phyloP scores from a whole-genome alignment of 2,329 filamentous ascomycete species.

The Aspergillaceae sp. region DNA sequence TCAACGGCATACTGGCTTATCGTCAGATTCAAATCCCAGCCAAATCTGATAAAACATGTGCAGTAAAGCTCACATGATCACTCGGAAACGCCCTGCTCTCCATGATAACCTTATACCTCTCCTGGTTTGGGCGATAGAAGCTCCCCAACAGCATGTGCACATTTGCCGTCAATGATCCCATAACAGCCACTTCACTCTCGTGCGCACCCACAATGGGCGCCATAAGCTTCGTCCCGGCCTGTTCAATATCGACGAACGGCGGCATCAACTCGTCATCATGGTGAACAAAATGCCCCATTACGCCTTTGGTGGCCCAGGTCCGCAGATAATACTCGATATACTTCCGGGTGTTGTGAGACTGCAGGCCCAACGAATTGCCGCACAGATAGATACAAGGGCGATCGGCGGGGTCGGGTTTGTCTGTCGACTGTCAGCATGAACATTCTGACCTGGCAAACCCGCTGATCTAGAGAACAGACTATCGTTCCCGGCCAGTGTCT shows the following conservation, averaged over 20 bases:
- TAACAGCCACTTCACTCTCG: constrained; percentile 67
- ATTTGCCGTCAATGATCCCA: constrained; percentile 80
- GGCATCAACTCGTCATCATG: constrained; percentile 59
- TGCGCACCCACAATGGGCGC: constrained; percentile 66
- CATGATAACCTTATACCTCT: constrained; percentile 70
- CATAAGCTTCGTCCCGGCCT: constrained; percentile 60
- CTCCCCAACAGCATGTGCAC: constrained; percentile 74
- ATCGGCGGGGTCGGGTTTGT: constrained; percentile 24
- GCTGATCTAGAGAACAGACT: constrained; percentile 9
- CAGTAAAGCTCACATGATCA: constrained; percentile 54
- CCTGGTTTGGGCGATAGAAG: constrained; percentile 64
- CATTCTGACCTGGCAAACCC: too few species aligned
- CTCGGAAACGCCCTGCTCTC: constrained; percentile 86
- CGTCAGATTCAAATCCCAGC: not conserved
- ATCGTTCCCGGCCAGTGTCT: constrained; percentile 39
- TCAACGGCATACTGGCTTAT: constrained; percentile 63
- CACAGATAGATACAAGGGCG: constrained; percentile 67
- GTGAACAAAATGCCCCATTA: constrained; percentile 70
- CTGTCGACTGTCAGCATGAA: not conserved
- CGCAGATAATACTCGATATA: constrained; percentile 66
- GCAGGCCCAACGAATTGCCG: constrained; percentile 80
- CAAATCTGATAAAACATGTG: too few species aligned
- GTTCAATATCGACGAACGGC: constrained; percentile 71
- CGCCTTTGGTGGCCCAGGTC: constrained; percentile 77
- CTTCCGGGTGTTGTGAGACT: constrained; percentile 59